Evolutionary conservation across 2,329 filamentous ascomycete species (phyloP).

Genomic region (Calonectria montana): DNA sequence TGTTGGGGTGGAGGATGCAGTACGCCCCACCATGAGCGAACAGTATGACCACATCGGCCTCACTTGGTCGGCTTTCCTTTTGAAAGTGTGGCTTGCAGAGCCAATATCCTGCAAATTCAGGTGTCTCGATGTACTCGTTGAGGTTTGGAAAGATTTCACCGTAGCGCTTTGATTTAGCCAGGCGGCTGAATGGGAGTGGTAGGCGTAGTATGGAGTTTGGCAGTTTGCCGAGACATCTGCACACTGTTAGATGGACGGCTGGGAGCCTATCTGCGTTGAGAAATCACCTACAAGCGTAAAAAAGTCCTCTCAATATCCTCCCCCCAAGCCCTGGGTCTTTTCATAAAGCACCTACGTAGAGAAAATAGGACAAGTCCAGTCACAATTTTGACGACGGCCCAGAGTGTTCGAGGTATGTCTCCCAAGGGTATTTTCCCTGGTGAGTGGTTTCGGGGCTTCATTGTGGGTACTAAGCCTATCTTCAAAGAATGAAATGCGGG

Average conservation of each 20-base stretch:
- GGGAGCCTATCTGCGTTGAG: background rate
- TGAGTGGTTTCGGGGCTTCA: background rate
- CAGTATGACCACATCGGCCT: background rate
- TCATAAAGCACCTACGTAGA: background rate
- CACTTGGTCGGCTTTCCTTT: background rate
- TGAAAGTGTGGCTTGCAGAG: background rate
- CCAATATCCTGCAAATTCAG: background rate
- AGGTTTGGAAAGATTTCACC: background rate
- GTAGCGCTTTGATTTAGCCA: background rate
- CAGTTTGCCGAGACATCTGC: background rate
- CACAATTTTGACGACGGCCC: background rate
- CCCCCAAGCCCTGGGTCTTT: background rate
- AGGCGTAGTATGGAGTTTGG: background rate
- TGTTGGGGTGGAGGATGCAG: background rate
- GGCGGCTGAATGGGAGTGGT: background rate
- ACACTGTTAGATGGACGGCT: background rate
- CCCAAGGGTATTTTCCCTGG: background rate
- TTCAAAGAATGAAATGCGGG: too few species aligned
- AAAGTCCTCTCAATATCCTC: background rate
- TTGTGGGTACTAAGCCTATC: too few species aligned
- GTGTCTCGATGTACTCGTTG: background rate
- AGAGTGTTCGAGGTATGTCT: background rate
- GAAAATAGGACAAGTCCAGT: background rate
- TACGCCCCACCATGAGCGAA: background rate
- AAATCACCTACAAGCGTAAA: background rate